Conservation (phyloP, 2,329 filamentous ascomycete genomes). For the Curvularia lunata region DNA sequence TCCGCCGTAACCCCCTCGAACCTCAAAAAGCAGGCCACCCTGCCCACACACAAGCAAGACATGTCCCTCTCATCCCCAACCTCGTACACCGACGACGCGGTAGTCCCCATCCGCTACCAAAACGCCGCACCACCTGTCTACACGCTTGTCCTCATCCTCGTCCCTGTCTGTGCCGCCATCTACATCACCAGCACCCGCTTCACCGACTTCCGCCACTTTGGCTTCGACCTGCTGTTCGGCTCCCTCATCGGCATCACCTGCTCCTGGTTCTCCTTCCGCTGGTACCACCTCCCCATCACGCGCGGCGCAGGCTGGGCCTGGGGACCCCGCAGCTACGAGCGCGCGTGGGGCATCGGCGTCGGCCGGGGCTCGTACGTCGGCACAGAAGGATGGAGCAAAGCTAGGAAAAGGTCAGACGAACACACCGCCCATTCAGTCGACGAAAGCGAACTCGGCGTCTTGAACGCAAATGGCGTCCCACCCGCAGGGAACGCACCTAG, state of each 20-base stretch:
- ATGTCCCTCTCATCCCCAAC: constrained; percentile 25
- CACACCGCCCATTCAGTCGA: constrained; percentile 5
- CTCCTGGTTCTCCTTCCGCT: constrained; percentile 78
- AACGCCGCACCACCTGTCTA: constrained; percentile 85
- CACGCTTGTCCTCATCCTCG: constrained; percentile 70
- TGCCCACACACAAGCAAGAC: constrained; percentile 38
- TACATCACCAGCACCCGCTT: constrained; percentile 87
- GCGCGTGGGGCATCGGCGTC: constrained; percentile 80
- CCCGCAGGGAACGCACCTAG: constrained; percentile 9
- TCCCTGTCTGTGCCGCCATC: constrained; percentile 76
- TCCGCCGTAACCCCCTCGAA: constrained; percentile 52
- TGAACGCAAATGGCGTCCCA: constrained; percentile 11
- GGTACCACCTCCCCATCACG: constrained; percentile 81
- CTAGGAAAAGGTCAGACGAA: constrained; percentile 9
- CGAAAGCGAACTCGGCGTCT: constrained; percentile 13
- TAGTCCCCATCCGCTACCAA: constrained; percentile 68
- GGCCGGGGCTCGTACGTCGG: constrained; percentile 59
- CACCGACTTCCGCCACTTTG: constrained; percentile 87
- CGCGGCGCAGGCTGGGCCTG: constrained; percentile 88
- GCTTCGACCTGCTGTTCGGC: constrained; percentile 91
- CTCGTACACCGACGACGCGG: constrained; percentile 36
- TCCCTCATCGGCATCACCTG: constrained; percentile 75
- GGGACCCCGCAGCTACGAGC: constrained; percentile 74
- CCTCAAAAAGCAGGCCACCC: constrained; percentile 28
- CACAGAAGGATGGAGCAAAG: constrained; percentile 53